Percentiles rank a stretch among this genome's conserved stretches.
phyloP scores from a whole-genome alignment of 2,329 filamentous ascomycete genomes.

The Ophiocordyceps polyrhachis-furcata region DNA sequence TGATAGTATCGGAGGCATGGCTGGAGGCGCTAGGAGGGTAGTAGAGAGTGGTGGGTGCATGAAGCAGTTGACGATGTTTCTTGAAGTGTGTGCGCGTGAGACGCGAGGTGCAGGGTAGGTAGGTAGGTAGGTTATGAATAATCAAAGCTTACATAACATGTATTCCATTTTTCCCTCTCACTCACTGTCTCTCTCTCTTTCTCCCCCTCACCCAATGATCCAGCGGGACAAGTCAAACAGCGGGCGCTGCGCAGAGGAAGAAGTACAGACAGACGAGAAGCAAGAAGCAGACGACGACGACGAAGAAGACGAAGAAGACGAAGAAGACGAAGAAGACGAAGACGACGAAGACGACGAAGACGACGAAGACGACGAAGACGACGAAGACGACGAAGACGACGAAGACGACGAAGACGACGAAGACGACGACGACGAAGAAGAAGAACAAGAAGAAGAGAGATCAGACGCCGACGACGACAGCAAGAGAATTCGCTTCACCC shows the following conservation, averaged over 20 bases:
- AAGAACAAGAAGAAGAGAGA: not conserved
- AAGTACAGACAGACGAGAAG: not conserved
- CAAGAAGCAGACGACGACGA: no score
- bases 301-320: not conserved
- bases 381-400: not conserved
- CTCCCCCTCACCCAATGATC: not conserved
- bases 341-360: not conserved
- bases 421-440: not conserved
- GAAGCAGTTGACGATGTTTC: not conserved
- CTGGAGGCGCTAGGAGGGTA: no score
- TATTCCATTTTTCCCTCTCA: not conserved
- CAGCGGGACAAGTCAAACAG: not conserved
- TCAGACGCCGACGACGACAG: slow-evolving; percentile 3
- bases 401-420: not conserved
- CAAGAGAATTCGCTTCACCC: slow-evolving; percentile 12
- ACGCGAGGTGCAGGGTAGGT: not conserved
- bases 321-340: not conserved
- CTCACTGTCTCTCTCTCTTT: no score
- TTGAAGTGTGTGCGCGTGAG: not conserved
- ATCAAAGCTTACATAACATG: not conserved
- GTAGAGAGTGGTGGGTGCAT: not conserved
- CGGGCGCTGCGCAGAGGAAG: not conserved
- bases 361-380: no score
- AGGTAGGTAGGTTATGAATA: no score
- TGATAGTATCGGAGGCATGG: not conserved